Evolutionary conservation across 352 stramenopile genomes (phyloP).

Genomic region (Phytophthora vignae): DNA sequence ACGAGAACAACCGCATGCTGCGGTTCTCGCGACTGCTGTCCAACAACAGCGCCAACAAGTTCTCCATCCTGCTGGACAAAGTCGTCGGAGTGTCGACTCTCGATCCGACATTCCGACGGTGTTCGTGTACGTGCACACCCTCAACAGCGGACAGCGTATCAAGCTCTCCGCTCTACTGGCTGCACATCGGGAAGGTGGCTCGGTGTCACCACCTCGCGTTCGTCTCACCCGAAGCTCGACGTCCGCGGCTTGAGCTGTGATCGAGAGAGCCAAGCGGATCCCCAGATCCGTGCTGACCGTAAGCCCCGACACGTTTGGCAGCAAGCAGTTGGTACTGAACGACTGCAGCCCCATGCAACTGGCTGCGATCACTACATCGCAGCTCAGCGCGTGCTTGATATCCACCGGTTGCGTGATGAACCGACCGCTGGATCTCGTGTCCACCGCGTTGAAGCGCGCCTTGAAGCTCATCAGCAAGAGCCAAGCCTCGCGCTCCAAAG

Average conservation of each 20-base stretch:
- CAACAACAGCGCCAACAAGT: constrained; percentile 35
- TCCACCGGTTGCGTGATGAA: constrained; percentile 1
- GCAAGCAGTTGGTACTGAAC: constrained; percentile 57
- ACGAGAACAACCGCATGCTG: constrained; percentile 42
- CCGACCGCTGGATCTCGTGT: constrained; percentile 11
- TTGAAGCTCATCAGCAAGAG: constrained; percentile 6
- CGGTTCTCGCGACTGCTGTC: constrained; percentile 59
- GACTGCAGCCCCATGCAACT: constrained; percentile 39
- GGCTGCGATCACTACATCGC: neutral
- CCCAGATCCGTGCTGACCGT: neutral
- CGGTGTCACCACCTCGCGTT: constrained; percentile 66
- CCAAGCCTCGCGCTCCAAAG: neutral
- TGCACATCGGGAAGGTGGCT: constrained; percentile 50
- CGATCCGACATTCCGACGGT: constrained; percentile 14
- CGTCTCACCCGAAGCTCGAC: constrained; percentile 37
- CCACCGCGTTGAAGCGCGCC: constrained; percentile 6
- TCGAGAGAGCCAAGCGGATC: constrained; percentile 25
- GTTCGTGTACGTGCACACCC: constrained; percentile 3
- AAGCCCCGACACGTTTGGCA: neutral
- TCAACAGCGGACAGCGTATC: neutral
- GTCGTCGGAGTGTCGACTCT: constrained; percentile 38
- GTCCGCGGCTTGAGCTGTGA: constrained; percentile 39
- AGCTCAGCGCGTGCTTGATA: neutral
- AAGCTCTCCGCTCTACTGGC: constrained; percentile 44
- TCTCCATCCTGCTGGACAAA: constrained; percentile 41